Conservation (phyloP, 768 basidiomycete genomes). For the Pholiota conissans region DNA sequence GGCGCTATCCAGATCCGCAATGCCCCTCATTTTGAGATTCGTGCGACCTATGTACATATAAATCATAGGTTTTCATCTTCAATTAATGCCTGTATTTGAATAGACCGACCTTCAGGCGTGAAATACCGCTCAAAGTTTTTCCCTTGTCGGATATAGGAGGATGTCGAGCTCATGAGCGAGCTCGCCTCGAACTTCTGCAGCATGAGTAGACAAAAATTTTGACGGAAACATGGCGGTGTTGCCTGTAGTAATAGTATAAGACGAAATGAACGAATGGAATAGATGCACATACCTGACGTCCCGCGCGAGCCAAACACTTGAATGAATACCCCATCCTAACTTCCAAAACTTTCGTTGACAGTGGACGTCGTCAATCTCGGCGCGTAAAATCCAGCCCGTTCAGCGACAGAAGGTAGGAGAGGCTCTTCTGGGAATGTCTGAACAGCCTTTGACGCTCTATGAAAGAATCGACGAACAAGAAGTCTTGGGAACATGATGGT, state of each 20-base stretch:
- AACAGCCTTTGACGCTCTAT: conserved; percentile 1
- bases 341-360: background rate
- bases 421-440: conserved; percentile 15
- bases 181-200: conserved; percentile 27
- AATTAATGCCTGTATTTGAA: background rate
- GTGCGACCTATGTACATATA: background rate
- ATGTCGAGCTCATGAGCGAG: conserved; percentile 15
- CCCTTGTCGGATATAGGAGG: conserved; percentile 5
- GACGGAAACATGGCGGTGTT: conserved; percentile 8
- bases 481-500: background rate
- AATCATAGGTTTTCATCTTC: no score
- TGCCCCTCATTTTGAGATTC: background rate
- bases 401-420: conserved; percentile 14
- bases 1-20: background rate
- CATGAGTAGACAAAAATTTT: conserved; percentile 36
- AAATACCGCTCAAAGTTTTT: conserved; percentile 14
- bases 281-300: no score
- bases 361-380: background rate
- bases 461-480: background rate
- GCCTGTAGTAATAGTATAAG: background rate
- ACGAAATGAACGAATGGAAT: background rate
- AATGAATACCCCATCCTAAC: background rate
- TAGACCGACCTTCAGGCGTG: conserved; percentile 10
- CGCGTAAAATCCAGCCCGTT: conserved; percentile 18
- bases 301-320: background rate